Evolutionary conservation across 2,329 filamentous ascomycete genomes (phyloP), one percentile per base, ranked within the genome.

Genomic region (Pseudogymnoascus sp.): DNA sequence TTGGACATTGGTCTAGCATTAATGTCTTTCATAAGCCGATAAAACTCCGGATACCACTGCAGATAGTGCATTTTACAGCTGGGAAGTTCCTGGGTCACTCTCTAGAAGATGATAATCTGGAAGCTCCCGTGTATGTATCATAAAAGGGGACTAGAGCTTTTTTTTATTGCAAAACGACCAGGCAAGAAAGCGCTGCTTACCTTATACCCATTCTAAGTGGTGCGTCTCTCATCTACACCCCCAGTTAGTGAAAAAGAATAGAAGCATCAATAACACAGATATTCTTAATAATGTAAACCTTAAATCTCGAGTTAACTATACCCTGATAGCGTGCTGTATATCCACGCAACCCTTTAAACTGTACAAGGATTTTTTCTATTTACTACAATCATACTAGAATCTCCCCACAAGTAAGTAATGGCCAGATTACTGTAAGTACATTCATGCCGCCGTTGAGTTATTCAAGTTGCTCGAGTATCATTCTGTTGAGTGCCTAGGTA

Each of bases 91-190:
- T n/a, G 3, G 56, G 38, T 16, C 56, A n/a, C 9, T 38, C 31
- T 16, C 23, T 38, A 14, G 56, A 60, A 60, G 56, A 60, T 16
- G 56, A 60, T 21, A 16, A 38, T 36, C 23, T 60, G 5, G 18
- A 37, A n/a, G 31, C 56, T 60, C 56, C 56, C 14, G 34, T n/a
- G 11, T 60, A 60, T 60, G 56, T 60, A 21, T n/a, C 56, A 60
- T 60, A 59, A 60, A 21, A 16, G 8, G 9, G 3, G 9, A 42
- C 11, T 42, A 7, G 16, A 21, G 8, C 4, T 12, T 42, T 42
- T 14, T 21, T 42, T 42, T 42, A 18, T 42, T 18, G 14, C 5
- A 38, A 38, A 38, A 38, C 36, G 14, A 38, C 37, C 37, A 38
- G 14, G 16, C n/a, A 38, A 38, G 37, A 16, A 16, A 14, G 5